A percentile compares a stretch with the other conserved stretches of the same genome.
phyloP scores from a whole-genome alignment of 306 rosid species.

The Fagus sylvatica region DNA sequence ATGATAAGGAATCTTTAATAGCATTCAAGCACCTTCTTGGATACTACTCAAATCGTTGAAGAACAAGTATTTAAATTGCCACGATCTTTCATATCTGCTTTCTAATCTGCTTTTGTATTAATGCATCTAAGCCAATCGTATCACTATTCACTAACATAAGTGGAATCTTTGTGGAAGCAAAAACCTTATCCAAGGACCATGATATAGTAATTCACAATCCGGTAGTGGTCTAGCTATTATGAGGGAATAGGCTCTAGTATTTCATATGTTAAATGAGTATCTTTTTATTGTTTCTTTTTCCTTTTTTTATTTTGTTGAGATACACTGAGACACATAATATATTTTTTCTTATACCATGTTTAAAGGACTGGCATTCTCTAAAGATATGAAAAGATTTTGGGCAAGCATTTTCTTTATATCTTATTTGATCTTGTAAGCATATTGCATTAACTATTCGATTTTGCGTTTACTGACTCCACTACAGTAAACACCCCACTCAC shows the following conservation, averaged over 20 bases:
- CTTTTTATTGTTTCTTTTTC: neutral
- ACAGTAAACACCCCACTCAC: neutral
- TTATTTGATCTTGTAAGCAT: neutral
- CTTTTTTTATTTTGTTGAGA: neutral
- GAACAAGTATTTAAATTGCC: neutral
- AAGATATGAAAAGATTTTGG: too few species aligned
- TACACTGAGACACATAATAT: neutral
- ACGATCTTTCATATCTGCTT: neutral
- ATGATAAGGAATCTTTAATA: neutral
- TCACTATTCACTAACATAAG: neutral
- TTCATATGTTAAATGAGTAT: neutral
- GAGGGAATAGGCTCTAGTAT: neutral
- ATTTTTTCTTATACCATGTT: neutral
- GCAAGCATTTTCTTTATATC: neutral
- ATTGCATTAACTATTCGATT: neutral
- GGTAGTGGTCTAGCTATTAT: neutral
- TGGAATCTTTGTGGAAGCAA: conserved; percentile 2
- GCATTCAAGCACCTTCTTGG: neutral
- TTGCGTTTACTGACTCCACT: neutral
- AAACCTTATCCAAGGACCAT: neutral
- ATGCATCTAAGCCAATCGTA: neutral
- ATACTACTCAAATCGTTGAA: neutral
- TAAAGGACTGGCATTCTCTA: neutral
- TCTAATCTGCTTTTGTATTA: neutral
- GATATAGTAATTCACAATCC: neutral